Base-by-base conservation (phyloP, 495 filamentous ascomycete genomes). In the Hyphodiscus hymeniophilus region DNA sequence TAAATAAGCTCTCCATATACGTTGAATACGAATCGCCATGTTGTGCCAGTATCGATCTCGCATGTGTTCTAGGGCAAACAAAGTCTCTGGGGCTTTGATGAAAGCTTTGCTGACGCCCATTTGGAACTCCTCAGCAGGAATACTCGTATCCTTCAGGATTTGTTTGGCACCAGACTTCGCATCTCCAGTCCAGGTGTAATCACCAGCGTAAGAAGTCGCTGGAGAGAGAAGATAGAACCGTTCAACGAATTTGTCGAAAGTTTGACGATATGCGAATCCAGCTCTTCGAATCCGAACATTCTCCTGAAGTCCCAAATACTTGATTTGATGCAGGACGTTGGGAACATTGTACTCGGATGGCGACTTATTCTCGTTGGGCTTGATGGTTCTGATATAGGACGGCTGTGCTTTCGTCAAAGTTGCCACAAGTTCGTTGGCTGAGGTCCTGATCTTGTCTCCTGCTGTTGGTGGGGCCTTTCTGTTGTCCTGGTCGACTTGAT, bases 331-430 rank as follows among this genome's bases (percentile, higher is more conserved):
- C 52, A 97, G 72, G 28, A 97, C 94, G 59, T 95, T 96, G 21
- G 80, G 80, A 10, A 70, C 74, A 54, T 94, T 95, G 62, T 95
- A 99, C 63, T 99, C 92, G 17, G 76, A 77, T 0, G 89, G 84
- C 8, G 87, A 91, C 65, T 97, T 97, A 69, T 95, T 97, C 58
- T 99, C 94, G 65, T 99, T 99, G 3, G 94, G 94, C 63, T 99
- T 99, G 66, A 99, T 99, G 3, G 94, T 99, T 56, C 94, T 85
- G 60, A 99, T 99, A 60, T 99, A 99, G 0, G 88, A 94, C 2
- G 94, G 94, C 45, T 89, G 81, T 18, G 88, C 88, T 65, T 95
- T 95, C 94, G 96, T 97, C 57, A 99, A 66, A 3, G 94, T 97
- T 0, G 87, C 77, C 12, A 99, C 94, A 15, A 99, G 72, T 34